A percentile compares a stretch with the other conserved stretches of the same genome.
Evolutionary conservation across 2,329 filamentous ascomycete genomes (phyloP).

Genomic region (Didymella glomerata): DNA sequence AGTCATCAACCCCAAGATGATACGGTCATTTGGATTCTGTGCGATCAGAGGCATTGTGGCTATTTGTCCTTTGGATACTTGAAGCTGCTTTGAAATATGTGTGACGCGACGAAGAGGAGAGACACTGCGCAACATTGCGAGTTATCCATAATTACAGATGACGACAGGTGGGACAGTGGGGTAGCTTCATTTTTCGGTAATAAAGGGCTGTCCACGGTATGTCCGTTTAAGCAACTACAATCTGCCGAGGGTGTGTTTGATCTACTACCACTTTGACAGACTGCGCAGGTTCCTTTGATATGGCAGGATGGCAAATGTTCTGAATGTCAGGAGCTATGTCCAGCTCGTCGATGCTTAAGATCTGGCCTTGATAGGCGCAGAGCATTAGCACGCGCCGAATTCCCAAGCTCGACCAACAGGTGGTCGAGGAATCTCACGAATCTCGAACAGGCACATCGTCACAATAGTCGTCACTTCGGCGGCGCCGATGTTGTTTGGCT

Average conservation of each 20-base stretch:
- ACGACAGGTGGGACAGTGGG: conserved; percentile 23
- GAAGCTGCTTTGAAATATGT: conserved; percentile 11
- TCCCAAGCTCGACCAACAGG: not conserved
- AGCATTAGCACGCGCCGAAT: not conserved
- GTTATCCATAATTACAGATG: conserved; percentile 12
- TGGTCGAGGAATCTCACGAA: not conserved
- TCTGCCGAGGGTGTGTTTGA: not conserved
- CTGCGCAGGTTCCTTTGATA: not conserved
- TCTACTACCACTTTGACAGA: not conserved
- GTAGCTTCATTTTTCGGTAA: conserved; percentile 9
- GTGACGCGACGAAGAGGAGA: conserved; percentile 9
- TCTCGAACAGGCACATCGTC: not conserved
- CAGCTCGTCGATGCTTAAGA: not conserved
- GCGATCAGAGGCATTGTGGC: conserved; percentile 40
- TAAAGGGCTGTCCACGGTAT: conserved; percentile 9
- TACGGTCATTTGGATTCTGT: conserved; percentile 65
- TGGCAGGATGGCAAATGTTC: not conserved
- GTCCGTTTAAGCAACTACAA: conserved; percentile 8
- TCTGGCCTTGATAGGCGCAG: not conserved
- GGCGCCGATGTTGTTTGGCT: not conserved
- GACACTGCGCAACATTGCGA: conserved; percentile 11
- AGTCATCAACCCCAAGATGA: conserved; percentile 88
- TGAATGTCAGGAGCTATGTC: not conserved
- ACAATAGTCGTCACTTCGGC: not conserved
- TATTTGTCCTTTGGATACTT: not conserved